Percentiles rank a stretch among this genome's conserved stretches.
phyloP scores from a whole-genome alignment of 768 basidiomycete genomes.

The Pleurotus pulmonarius region DNA sequence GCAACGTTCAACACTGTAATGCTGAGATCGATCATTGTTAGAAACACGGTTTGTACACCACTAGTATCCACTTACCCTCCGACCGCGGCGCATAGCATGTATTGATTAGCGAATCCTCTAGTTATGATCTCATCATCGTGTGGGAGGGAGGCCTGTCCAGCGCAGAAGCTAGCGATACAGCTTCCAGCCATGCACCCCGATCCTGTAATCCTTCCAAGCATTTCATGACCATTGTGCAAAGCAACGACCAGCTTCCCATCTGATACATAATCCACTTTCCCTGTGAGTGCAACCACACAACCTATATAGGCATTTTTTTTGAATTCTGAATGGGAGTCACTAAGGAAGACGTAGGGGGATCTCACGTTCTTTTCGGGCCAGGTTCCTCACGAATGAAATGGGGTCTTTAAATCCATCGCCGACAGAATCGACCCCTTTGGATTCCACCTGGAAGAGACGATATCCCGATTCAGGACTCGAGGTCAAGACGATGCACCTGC shows the following conservation, averaged over 20 bases:
- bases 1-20: slow-evolving; percentile 59
- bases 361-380: slow-evolving; percentile 77
- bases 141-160: slow-evolving; percentile 47
- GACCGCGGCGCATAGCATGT: slow-evolving; percentile 74
- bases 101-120: slow-evolving; percentile 60
- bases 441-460: slow-evolving; percentile 45
- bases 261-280: slow-evolving; percentile 77
- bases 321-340: background rate
- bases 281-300: slow-evolving; percentile 79
- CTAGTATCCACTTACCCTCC: slow-evolving; percentile 56
- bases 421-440: slow-evolving; percentile 84
- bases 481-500: background rate
- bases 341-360: background rate
- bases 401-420: slow-evolving; percentile 79
- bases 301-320: slow-evolving; percentile 40
- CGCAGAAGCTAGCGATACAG: slow-evolving; percentile 77
- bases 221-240: slow-evolving; percentile 67
- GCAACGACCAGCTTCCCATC: slow-evolving; percentile 72
- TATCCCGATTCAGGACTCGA: background rate
- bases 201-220: slow-evolving; percentile 82
- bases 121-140: slow-evolving; percentile 25
- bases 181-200: slow-evolving; percentile 86
- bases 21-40: slow-evolving; percentile 24
- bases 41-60: background rate
- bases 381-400: slow-evolving; percentile 55